Base-by-base conservation (phyloP, 2,329 filamentous ascomycete genomes). In the Stachybotrys chlorohalonatus region DNA sequence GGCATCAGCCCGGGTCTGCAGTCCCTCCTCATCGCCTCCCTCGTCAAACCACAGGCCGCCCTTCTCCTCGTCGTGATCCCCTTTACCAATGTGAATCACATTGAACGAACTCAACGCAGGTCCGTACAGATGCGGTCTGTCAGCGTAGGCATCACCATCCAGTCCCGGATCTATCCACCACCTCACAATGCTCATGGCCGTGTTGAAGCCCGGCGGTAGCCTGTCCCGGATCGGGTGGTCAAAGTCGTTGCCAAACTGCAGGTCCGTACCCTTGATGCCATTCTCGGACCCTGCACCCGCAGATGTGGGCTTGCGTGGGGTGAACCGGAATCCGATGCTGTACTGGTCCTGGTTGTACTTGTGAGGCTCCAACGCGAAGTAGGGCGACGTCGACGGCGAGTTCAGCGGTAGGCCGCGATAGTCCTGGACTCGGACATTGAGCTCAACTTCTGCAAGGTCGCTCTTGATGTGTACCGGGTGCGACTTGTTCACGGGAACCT, bases 221-320 rank as follows among this genome's bases (percentile, higher is more conserved):
- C 85, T 82, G 66, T 96, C 87, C 32, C 90, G 83, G 62, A 99
- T 94, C 0, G 94, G 90, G 52, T 88, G 83, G 65, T 96, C 92
- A 67, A 97, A 96, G 75, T 96, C 91, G 69, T 97, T 97, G 47
- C 93, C 94, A 63, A 96, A 96, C 53, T 96, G 84, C 3, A 99
- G 77, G 58, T 95, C 85, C 31, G 81, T 71, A 49, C 83, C 90
- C 3, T 78, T 76, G 55, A 95, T 84, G 42, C 79, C 78, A 6
- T 55, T 31, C 6, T 59, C 56, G 3, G 60, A 58, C 1, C 57
- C 57, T 3, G 31, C 50, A 1, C 60, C 56, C n/a, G 60, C 56
- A 36, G 45, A 45, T 17, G 57, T 49, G 53, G 64, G 66, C 52
- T 65, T 66, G 63, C 88, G 89, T n/a, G 87, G 89, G 0, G 81